These are phyloP conservation scores for Spergularia marina DNA, from an alignment of 148 eudicot species.

Conservation along the genomic window DNA sequence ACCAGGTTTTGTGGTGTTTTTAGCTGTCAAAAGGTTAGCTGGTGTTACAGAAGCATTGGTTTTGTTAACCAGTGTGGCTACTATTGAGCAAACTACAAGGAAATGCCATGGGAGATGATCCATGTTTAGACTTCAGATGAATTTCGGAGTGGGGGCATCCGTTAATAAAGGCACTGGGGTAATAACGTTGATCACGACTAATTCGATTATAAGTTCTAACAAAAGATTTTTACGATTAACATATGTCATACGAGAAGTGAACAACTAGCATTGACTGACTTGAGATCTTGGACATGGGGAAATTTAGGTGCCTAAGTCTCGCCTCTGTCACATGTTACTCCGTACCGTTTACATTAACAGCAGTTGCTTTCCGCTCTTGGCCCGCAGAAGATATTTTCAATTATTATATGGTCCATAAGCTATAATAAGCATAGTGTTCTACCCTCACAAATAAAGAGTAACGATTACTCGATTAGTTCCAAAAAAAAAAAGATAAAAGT, in stretches of 20 bases:
- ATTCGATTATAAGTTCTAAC: background rate
- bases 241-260: background rate
- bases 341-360: background rate
- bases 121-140: conserved; percentile 2
- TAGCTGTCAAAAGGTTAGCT: conserved; percentile 20
- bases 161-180: too few relatives aligned
- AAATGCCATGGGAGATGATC: conserved; percentile 8
- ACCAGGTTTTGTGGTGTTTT: conserved; percentile 30
- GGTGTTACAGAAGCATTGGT: conserved; percentile 12
- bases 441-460: too few relatives aligned
- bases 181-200: background rate
- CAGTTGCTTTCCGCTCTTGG: too few relatives aligned
- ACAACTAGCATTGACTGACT: background rate
- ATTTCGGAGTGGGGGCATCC: too few relatives aligned
- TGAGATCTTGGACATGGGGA: background rate
- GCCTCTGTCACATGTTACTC: background rate
- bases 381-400: too few relatives aligned
- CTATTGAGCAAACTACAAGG: background rate
- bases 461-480: too few relatives aligned
- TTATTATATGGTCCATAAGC: too few relatives aligned
- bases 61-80: background rate
- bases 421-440: too few relatives aligned
- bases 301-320: background rate
- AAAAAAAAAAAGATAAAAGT: too few relatives aligned
- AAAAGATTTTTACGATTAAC: background rate